Evolutionary conservation across 1,139 yeast species (phyloP).

Genomic region (Saccharomyces uvarum): DNA sequence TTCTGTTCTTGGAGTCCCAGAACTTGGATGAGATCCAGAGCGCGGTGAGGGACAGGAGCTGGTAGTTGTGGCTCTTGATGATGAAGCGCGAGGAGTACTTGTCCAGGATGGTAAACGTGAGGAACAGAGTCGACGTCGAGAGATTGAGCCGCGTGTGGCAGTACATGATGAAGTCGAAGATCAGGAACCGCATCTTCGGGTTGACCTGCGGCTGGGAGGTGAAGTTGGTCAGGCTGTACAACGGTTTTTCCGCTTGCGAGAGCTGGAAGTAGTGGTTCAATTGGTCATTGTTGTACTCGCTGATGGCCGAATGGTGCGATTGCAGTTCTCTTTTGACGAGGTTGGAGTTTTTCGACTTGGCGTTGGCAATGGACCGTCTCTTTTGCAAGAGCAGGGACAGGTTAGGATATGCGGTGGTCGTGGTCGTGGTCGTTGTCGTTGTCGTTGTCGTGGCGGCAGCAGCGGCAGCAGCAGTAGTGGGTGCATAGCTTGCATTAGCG

Average conservation of each 20-base stretch:
- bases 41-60: conserved; percentile 60
- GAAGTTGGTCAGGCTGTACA: conserved; percentile 9
- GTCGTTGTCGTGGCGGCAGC: conserved; percentile 5
- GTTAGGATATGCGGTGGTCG: conserved; percentile 9
- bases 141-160: conserved; percentile 72
- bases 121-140: conserved; percentile 70
- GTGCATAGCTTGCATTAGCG: neutral
- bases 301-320: conserved; percentile 14
- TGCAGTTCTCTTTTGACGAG: conserved; percentile 13
- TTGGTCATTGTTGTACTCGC: conserved; percentile 15
- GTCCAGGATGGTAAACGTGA: conserved; percentile 78
- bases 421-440: conserved; percentile 4
- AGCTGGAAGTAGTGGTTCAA: conserved; percentile 9
- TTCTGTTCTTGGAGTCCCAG: conserved; percentile 58
- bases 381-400: conserved; percentile 14
- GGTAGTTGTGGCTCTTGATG: conserved; percentile 59
- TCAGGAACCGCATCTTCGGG: conserved; percentile 24
- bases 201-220: conserved; percentile 20
- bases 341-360: conserved; percentile 12
- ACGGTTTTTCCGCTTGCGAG: conserved; percentile 3
- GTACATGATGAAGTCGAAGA: conserved; percentile 79
- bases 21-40: conserved; percentile 71
- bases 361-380: conserved; percentile 13
- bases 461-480: neutral
- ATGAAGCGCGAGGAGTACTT: conserved; percentile 84